Evolutionary conservation across 2,329 filamentous ascomycete species (phyloP).

Genomic region (Neocatenulostroma microsporum): DNA sequence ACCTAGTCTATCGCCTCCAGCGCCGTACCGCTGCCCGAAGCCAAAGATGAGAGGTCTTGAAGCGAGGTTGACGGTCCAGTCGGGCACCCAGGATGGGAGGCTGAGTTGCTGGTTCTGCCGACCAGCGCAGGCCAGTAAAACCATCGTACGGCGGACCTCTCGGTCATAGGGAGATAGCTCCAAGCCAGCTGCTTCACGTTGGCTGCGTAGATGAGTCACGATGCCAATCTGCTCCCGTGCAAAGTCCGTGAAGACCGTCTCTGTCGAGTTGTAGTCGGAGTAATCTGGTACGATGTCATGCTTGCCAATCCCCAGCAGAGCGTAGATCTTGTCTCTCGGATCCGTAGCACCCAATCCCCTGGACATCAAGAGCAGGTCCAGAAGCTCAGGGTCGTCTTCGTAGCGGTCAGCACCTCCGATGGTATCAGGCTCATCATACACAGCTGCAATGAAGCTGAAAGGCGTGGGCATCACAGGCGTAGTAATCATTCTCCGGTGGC

Average conservation of each 20-base stretch:
- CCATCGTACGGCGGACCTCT: slow-evolving; percentile 20
- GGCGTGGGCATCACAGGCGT: slow-evolving; percentile 2
- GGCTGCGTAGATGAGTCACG: slow-evolving; percentile 12
- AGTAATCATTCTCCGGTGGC: slow-evolving; percentile 16
- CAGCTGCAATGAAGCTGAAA: neutral
- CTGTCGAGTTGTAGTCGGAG: neutral
- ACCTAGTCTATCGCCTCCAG: slow-evolving; percentile 19
- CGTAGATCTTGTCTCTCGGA: slow-evolving; percentile 25
- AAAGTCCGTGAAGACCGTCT: slow-evolving; percentile 25
- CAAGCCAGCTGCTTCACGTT: slow-evolving; percentile 2
- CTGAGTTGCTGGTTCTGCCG: slow-evolving; percentile 18
- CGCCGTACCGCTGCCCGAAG: slow-evolving; percentile 13
- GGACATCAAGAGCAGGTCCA: slow-evolving; percentile 26
- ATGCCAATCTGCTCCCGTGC: slow-evolving; percentile 21
- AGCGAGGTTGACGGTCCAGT: slow-evolving; percentile 21
- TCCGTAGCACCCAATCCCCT: slow-evolving; percentile 23
- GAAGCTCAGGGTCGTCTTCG: slow-evolving; percentile 18
- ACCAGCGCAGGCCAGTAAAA: slow-evolving; percentile 24
- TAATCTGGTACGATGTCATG: slow-evolving; percentile 23
- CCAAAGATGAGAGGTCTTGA: slow-evolving; percentile 24
- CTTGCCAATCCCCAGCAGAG: slow-evolving; percentile 21
- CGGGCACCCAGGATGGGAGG: slow-evolving; percentile 21
- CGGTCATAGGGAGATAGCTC: slow-evolving; percentile 9
- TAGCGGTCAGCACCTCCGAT: neutral
- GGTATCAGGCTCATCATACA: slow-evolving; percentile 1